phyloP scores from a whole-genome alignment of 1,139 yeast species.

The Sugiyamaella pinicola region DNA sequence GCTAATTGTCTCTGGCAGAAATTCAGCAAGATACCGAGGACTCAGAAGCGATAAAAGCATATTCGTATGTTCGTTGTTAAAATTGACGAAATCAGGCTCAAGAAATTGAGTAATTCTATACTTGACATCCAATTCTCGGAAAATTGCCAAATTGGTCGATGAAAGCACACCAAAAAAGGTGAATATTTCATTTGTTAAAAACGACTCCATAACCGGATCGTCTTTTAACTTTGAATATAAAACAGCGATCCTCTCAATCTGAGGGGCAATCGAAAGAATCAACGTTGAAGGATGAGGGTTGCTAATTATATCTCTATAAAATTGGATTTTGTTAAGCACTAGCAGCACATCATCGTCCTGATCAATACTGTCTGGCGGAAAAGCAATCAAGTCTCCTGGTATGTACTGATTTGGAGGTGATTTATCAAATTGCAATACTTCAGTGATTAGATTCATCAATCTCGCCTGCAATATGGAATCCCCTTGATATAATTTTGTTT shows the following conservation, averaged over 20 bases:
- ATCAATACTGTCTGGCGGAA: slow-evolving; percentile 22
- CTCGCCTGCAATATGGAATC: slow-evolving; percentile 28
- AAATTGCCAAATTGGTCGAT: slow-evolving; percentile 25
- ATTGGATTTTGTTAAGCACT: slow-evolving; percentile 29
- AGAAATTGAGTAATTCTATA: slow-evolving; percentile 23
- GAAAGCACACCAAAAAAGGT: slow-evolving; percentile 34
- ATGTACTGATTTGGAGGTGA: slow-evolving; percentile 18
- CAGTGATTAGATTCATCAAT: slow-evolving; percentile 31
- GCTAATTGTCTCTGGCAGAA: slow-evolving; percentile 22
- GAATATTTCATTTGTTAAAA: slow-evolving; percentile 30
- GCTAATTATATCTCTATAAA: slow-evolving; percentile 31
- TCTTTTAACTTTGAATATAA: slow-evolving; percentile 25
- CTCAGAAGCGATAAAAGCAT: slow-evolving; percentile 27
- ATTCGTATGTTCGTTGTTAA: slow-evolving; percentile 17
- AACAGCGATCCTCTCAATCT: slow-evolving; percentile 27
- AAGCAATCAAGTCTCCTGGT: slow-evolving; percentile 26
- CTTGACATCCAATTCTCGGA: slow-evolving; percentile 29
- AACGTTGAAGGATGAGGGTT: slow-evolving; percentile 26
- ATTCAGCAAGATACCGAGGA: slow-evolving; percentile 29
- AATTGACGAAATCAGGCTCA: slow-evolving; percentile 14
- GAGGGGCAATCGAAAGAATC: slow-evolving; percentile 20
- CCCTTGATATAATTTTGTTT: slow-evolving; percentile 22
- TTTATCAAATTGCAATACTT: slow-evolving; percentile 26
- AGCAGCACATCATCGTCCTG: slow-evolving; percentile 27
- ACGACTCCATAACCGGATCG: slow-evolving; percentile 24